Base-by-base conservation (phyloP, 805 yeast genomes). In the Metschnikowia similis region DNA sequence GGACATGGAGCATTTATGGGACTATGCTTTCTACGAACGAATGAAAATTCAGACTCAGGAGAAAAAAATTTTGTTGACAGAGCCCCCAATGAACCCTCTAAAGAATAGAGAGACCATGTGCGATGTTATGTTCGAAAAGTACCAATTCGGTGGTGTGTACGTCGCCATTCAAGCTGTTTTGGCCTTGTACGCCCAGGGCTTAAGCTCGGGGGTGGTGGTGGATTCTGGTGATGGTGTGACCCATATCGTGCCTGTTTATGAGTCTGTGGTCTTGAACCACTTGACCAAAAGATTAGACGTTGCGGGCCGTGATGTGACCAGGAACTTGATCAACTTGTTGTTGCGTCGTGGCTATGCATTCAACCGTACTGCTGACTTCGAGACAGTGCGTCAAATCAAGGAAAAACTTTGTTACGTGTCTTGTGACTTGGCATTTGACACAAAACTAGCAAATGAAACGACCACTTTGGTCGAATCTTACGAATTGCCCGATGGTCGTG, bases 201-300 rank as follows among this genome's bases (percentile, higher is more conserved):
- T 92, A 60, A 85, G 95, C 27, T 87, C 96, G 0, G 99, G 99
- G 61, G 98, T 94, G 16, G 99, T 94, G 51, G 98, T 94, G 21
- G 99, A 94, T 69, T 89, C 97, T 4, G 99, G 99, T 64, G 98
- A 91, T 67, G 98, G 98, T 71, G 99, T 92, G 42, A 94, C 99
- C 4, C 99, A 94, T 66, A 86, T 94, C 69, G 97, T 94, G 39
- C 99, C 99, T 21, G 99, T 94, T 36, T 94, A 94, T 68, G 98
- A 94, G 71, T 85, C 95, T 5, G 96, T 89, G 39, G 99, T 94
- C n/a, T 80, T 94, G 65, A 92, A 89, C 67, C 98, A 94, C 69
- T 77, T 89, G 61, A 92, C 97, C 16, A 82, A 85, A 63, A 83
- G 99, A 66, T 76, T 94, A 60, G 97, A 94, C 67, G 96, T 94